phyloP scores from a whole-genome alignment of 2,329 filamentous ascomycete genomes.

The Fusarium sp. region DNA sequence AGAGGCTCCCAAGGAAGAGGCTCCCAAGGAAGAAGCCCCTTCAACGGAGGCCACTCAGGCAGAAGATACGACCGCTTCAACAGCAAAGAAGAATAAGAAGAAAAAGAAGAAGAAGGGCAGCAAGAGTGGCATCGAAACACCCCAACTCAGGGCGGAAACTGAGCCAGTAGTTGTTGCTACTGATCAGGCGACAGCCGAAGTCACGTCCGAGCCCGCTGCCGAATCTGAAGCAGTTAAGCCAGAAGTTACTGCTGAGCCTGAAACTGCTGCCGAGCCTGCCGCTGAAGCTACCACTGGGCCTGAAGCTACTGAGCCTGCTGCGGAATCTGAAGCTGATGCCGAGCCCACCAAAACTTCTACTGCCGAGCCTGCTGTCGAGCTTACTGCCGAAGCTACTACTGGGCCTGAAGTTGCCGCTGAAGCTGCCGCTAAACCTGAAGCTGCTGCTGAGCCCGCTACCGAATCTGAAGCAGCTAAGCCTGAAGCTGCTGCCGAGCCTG shows the following conservation, averaged over 20 bases:
- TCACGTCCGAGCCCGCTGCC: neutral
- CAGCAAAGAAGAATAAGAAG: conserved; percentile 20
- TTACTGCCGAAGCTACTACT: neutral
- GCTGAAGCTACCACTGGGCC: neutral
- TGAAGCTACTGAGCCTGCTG: neutral
- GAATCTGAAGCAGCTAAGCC: too few species aligned
- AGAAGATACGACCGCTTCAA: conserved; percentile 9
- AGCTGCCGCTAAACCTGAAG: neutral
- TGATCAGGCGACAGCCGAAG: neutral
- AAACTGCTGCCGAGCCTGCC: neutral
- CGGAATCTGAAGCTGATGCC: neutral
- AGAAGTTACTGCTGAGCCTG: neutral
- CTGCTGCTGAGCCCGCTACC: neutral
- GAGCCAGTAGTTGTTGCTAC: neutral
- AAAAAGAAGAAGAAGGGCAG: conserved; percentile 23
- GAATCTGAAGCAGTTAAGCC: neutral
- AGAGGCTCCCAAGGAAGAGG: neutral
- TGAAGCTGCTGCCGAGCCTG: neutral
- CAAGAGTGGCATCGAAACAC: conserved; percentile 6
- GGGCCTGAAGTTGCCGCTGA: neutral
- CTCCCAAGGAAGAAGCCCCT: conserved; percentile 1
- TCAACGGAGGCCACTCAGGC: neutral
- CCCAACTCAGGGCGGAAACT: neutral
- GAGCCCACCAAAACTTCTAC: neutral
- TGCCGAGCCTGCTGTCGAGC: neutral